Evolutionary conservation across 2,329 filamentous ascomycete genomes (phyloP).

Genomic region (Kalmusia sp.): DNA sequence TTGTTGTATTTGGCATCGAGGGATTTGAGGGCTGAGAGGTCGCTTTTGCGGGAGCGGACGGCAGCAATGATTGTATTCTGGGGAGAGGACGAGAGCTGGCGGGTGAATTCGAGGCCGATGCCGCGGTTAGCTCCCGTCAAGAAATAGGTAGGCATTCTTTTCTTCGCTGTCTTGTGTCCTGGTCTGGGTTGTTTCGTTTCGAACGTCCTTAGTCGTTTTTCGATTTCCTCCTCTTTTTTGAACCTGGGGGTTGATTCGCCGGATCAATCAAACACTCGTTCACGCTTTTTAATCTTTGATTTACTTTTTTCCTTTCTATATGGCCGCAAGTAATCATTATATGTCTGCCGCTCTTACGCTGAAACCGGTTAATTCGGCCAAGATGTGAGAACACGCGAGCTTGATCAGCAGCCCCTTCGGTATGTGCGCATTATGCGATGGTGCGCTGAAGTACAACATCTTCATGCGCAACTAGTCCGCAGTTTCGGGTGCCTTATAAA

Average conservation of each 20-base stretch:
- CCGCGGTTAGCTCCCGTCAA: conserved; percentile 42
- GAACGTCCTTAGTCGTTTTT: not conserved
- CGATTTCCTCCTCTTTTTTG: not conserved
- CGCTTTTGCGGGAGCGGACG: conserved; percentile 43
- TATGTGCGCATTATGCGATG: conserved; percentile 6
- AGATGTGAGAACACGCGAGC: conserved; percentile 1
- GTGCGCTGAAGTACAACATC: not conserved
- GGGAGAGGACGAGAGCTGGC: conserved; percentile 36
- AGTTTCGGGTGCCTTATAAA: not conserved
- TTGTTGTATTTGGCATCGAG: conserved; percentile 27
- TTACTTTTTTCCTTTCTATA: not conserved
- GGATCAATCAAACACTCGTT: not conserved
- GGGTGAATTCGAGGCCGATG: conserved; percentile 40
- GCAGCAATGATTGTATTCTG: conserved; percentile 50
- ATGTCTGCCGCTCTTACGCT: not conserved
- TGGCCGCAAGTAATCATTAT: not conserved
- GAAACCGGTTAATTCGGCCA: conserved; percentile 7
- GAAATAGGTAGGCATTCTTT: conserved; percentile 39
- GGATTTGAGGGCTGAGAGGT: conserved; percentile 36
- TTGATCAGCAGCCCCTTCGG: conserved; percentile 2
- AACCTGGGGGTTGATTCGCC: not conserved
- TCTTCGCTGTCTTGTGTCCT: not conserved
- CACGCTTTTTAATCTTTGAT: not conserved
- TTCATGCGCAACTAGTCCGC: not conserved
- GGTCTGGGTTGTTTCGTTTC: conserved; percentile 1